Conservation (phyloP, 495 filamentous ascomycete species). For the Penicillium nucicola region DNA sequence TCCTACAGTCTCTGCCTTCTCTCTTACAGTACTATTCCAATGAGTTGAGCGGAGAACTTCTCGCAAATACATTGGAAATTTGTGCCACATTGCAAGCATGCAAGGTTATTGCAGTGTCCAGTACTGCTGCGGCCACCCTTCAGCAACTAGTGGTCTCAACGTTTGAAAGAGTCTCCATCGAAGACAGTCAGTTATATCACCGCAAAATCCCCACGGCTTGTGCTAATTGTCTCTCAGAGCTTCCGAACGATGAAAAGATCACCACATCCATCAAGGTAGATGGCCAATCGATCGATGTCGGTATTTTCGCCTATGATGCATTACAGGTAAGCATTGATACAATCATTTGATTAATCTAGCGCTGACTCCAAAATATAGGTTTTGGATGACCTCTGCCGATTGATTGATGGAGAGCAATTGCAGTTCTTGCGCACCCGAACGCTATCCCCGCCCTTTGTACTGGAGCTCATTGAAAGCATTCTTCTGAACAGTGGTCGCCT, state of each 20-base stretch:
- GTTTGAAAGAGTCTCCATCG: slow-evolving; percentile 82
- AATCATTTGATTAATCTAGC: neutral
- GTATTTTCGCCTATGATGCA: slow-evolving; percentile 80
- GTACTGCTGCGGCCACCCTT: slow-evolving; percentile 89
- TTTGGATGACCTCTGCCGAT: slow-evolving; percentile 84
- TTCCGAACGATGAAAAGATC: slow-evolving; percentile 40
- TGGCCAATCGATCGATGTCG: slow-evolving; percentile 60
- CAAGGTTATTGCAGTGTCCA: slow-evolving; percentile 88
- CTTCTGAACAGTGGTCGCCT: slow-evolving; percentile 79
- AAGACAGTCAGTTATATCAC: slow-evolving; percentile 56
- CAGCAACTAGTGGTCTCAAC: slow-evolving; percentile 90
- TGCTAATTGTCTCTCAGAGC: slow-evolving; percentile 52
- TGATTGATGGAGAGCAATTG: slow-evolving; percentile 79
- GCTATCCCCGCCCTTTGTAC: slow-evolving; percentile 74
- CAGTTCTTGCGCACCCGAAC: slow-evolving; percentile 73
- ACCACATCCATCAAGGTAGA: slow-evolving; percentile 42
- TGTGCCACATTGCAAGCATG: slow-evolving; percentile 86
- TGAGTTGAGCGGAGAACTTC: slow-evolving; percentile 74
- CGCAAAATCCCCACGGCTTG: neutral
- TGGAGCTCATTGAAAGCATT: slow-evolving; percentile 89
- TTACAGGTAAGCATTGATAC: slow-evolving; percentile 51
- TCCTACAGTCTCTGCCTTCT: slow-evolving; percentile 89
- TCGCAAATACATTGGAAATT: slow-evolving; percentile 79
- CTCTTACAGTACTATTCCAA: slow-evolving; percentile 86
- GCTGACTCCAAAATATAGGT: slow-evolving; percentile 45